Base-by-base conservation (phyloP, 169 alveolate genomes). In the Cyclospora cayetanensis region DNA sequence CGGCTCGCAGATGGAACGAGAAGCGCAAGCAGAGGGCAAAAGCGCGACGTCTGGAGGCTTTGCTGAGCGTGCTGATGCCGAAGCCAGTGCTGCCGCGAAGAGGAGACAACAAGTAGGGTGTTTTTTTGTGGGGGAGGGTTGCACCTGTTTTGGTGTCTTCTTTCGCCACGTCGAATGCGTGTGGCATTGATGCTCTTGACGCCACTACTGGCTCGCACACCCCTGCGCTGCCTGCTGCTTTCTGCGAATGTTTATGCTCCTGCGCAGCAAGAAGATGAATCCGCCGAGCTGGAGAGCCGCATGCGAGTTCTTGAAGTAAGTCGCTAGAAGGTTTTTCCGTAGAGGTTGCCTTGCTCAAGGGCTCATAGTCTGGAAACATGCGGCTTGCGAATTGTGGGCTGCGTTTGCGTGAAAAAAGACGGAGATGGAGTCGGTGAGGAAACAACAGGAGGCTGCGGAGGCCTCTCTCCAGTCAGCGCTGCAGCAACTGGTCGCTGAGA, bases 291-390 rank as follows among this genome's bases (percentile, higher is more conserved):
- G 60, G 60, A 46, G 60, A 46, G 60, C 15, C 60, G 60, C 60
- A 46, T 46, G 7, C 60, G 60, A 11, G 7, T 15, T 46, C 60
- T 46, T 46, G 60, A 46, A 15, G 60, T 46, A 46, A 46, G 15
- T 11, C 60, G 60, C 60, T 46, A 7, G 7, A 46, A 46, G 60
- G 60, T 12, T 60, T 60, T 60, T 12, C 34, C 34, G 74, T 60
- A 60, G 74, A 22, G 74, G 9, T 60, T 60, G n/a, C n/a, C n/a
- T n/a, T n/a, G 74, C 34, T 60, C n/a, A 12, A 66, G 79, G 79
- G 79, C 41, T 66, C 29, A 66, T 34, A 41, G 79, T 66, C 27
- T 25, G 5, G 74, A n/a, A n/a, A n/a, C n/a, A n/a, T n/a, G n/a
- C n/a, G 31, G 74, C 60, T 46, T 46, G 15, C n/a, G 60, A 15